A percentile compares a stretch with the other conserved stretches of the same genome.
Evolutionary conservation across 768 basidiomycete genomes (phyloP).

Genomic region (Leccinum fibrillosum): DNA sequence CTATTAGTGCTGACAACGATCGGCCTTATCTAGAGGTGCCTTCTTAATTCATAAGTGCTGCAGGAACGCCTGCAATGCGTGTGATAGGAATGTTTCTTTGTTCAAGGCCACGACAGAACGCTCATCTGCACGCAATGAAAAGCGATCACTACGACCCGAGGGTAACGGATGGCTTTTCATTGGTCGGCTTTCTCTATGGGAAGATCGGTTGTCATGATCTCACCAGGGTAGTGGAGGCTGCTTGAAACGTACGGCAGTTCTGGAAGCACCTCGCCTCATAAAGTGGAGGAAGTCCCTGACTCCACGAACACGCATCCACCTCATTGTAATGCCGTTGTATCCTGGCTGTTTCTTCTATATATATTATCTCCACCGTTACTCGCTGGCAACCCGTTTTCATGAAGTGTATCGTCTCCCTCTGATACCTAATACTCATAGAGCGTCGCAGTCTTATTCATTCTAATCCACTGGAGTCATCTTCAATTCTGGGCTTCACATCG

Average conservation of each 20-base stretch:
- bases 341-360: neutral
- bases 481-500: neutral
- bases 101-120: neutral
- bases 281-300: neutral
- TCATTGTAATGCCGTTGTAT: neutral
- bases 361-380: neutral
- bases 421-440: neutral
- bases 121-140: neutral
- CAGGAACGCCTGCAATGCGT: neutral
- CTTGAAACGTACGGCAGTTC: too few species aligned
- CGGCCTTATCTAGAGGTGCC: neutral
- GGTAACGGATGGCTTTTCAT: neutral
- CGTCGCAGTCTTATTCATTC: neutral
- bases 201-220: neutral
- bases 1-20: neutral
- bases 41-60: neutral
- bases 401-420: neutral
- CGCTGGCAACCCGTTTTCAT: neutral
- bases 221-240: neutral
- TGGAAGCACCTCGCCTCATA: neutral
- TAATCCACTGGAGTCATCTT: neutral
- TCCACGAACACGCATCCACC: neutral
- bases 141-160: neutral
- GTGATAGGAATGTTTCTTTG: neutral
- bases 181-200: neutral